Percentiles rank a stretch among this genome's conserved stretches.
These are phyloP conservation scores for Aspergillus brasiliensis DNA, from an alignment of 2,329 filamentous ascomycete genomes.

Conservation along the genomic window DNA sequence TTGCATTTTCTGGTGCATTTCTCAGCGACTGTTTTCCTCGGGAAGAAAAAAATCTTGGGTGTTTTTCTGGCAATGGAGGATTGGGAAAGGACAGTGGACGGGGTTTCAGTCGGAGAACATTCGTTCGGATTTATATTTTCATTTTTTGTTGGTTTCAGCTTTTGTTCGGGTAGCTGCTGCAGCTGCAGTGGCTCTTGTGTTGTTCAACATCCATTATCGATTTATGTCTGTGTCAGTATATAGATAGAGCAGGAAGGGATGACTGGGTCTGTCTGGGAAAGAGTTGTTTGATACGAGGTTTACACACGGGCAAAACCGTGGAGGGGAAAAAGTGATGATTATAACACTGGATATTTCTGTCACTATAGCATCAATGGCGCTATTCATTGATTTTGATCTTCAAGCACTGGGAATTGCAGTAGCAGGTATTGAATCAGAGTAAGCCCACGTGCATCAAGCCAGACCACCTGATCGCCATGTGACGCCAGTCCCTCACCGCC, in stretches of 20 bases:
- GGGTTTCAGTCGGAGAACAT: constrained; percentile 14
- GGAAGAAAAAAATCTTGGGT: constrained; percentile 21
- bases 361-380: neutral
- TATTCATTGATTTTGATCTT: neutral
- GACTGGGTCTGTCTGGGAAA: neutral
- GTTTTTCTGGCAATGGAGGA: constrained; percentile 20
- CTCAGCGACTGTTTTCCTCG: constrained; percentile 26
- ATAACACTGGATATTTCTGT: neutral
- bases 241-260: constrained; percentile 10
- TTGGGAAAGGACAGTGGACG: constrained; percentile 20
- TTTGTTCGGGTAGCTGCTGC: neutral
- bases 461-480: neutral
- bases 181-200: neutral
- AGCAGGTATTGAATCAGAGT: neutral
- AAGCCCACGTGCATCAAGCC: no score
- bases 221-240: constrained; percentile 14
- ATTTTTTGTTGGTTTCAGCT: constrained; percentile 6
- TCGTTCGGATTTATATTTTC: constrained; percentile 16
- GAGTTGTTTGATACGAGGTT: constrained; percentile 1
- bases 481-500: neutral
- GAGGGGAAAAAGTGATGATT: neutral
- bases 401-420: neutral
- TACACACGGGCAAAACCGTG: neutral
- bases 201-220: constrained; percentile 8
- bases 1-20: constrained; percentile 27